Evolutionary conservation across 2,329 filamentous ascomycete genomes (phyloP), one percentile per base, ranked within the genome.

Genomic region (Orbilia blumenaviensis): DNA sequence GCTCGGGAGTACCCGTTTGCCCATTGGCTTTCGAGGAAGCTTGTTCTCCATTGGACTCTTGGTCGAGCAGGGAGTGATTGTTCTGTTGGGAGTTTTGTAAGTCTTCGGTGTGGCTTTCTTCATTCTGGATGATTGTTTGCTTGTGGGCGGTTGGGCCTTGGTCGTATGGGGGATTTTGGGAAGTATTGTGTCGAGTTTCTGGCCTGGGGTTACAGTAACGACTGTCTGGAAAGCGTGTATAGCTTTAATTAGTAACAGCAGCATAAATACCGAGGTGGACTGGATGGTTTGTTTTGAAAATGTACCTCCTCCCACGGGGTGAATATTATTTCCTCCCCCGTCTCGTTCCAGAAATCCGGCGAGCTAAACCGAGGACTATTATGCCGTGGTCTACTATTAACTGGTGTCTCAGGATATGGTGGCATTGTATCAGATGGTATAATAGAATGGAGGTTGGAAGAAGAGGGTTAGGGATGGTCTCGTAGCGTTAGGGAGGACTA

Each of bases 281-380:
- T 23, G 12, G 38, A 8, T 23, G 16, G 10, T 36, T n/a, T 6
- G n/a, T n/a, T 14, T 32, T 34, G 5, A n/a, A 29, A 14, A 25
- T 10, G n/a, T 52, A 23, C 44, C 54, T 38, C 23, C 12, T 56
- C 52, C 52, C 52, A 56, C 18, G 29, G 52, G 2, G 66, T 48
- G 21, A 50, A 69, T 3, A 18, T 3, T 7, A 69, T 69, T 5
- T 69, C 66, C 52, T 69, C 66, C 1, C 44, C 54, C 9, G 54
- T 69, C 38, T 62, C 29, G 38, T 69, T 69, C 21, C 16, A 44
- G 7, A 14, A 14, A 18, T 61, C 56, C 1, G 52, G 52, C 12
- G 52, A 25, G 29, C 18, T 2, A 9, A 56, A 56, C 23, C 32
- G 52, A 38, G 29, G 23, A 3, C 16, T 7, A 12, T n/a, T n/a